Base-by-base conservation (phyloP, 1,139 yeast species). In the Geotrichum siamense region DNA sequence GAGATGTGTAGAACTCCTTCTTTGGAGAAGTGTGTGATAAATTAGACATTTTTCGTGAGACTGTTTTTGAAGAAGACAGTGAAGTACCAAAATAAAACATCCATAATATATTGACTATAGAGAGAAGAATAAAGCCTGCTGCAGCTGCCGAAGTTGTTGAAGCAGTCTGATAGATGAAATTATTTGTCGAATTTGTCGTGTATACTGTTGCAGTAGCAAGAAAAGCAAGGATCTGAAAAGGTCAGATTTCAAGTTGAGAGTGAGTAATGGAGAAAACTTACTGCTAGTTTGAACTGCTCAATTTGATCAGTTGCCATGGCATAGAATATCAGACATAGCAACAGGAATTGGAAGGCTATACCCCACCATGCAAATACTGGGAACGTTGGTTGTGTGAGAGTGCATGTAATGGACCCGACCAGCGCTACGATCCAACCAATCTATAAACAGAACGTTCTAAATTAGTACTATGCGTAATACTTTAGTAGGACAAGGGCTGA, bases 361-460 rank as follows among this genome's bases (percentile, higher is more conserved):
- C 95, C 95, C 98, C 98, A 91, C 98, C 98, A 91, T 5, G 93
- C 76, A 63, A 91, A 83, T 52, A 78, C 76, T 1, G 96, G 96
- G 60, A 80, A 85, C 38, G 49, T 42, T 3, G 63, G 47, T 36
- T 62, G 61, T 1, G 55, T 44, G 10, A 55, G 56, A 15, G 70
- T 62, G 13, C 80, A 65, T 1, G 93, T 79, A 13, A 83, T 79
- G 12, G 94, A 85, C 1, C 96, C 96, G 3, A 81, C 93, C 44
- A 91, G 70, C 10, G 95, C 84, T 38, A 91, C 75, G 48, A 86
- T 69, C 97, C 97, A 91, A 38, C 70, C 70, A 38, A 65, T 58
- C 54, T 56, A 37, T n/a, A 17, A 39, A 28, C 25, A 30, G 16
- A 6, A 28, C 31, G 6, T 23, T 10, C 10, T 23, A 10, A 8